Evolutionary conservation across 352 stramenopile species (phyloP), one percentile per base, ranked within the genome.

Genomic region (Elongisporangium undulatum): DNA sequence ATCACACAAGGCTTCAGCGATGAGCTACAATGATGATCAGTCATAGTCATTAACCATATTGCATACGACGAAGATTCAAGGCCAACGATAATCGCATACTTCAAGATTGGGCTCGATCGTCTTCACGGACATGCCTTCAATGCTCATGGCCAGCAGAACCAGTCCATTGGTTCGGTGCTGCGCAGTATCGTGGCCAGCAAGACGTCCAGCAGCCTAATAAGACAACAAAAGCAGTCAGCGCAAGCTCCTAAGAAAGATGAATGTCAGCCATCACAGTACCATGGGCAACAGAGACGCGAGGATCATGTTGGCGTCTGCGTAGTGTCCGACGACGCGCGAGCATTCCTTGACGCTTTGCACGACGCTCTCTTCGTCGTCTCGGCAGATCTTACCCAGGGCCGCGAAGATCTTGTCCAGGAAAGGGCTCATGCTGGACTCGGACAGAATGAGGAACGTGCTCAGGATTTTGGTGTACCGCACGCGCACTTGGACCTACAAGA

Each of bases 121-220:
- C 17, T 74, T 67, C 10, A 67, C 41, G 15, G 74, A 72, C 83
- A 95, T 95, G 55, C 85, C 85, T 66, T 83, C 79, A 41, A 95
- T 83, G 54, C 78, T 92, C 83, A 95, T 91, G 29, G 76, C 68
- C 21, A 95, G 63, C 21, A 95, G 53, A 45, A 91, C 85, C 24
- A 95, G 63, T 3, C 83, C 85, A 56, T 91, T 92, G 19, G 74
- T 92, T 29, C 85, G 82, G 61, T 95, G 80, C 53, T 87, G 83
- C 8, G 82, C 71, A 12, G 85, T 91, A 66, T 93, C 83, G 55
- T 92, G 83, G 3, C 85, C 85, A 55, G 82, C 68, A 10, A 89
- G 62, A 20, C 77, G 69, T 23, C 85, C 85, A 21, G 74, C 72
- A 13, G 85, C 65, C 73, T 82, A 50, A 19, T 19, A 26, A 0